These are phyloP conservation scores for Aspergillus sp. DNA, from an alignment of 2,329 filamentous ascomycete species.

Conservation along the genomic window DNA sequence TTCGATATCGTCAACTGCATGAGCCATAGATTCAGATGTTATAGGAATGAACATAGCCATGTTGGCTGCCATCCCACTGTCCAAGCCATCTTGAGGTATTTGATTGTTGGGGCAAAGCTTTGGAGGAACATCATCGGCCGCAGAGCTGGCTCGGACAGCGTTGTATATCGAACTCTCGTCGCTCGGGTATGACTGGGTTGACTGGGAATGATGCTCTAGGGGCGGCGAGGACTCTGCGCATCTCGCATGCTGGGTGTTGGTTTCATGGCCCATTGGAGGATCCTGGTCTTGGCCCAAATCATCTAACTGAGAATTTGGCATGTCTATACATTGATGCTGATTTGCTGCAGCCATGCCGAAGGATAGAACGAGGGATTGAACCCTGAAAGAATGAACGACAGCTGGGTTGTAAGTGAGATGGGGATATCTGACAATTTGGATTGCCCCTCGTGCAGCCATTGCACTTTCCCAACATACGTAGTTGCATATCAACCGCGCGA, in stretches of 20 bases:
- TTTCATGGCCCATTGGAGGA: not conserved
- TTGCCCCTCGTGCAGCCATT: not conserved
- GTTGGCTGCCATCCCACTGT: conserved; percentile 20
- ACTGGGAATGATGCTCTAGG: not conserved
- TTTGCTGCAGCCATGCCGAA: too few species aligned
- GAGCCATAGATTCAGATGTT: conserved; percentile 2
- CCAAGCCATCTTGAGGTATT: conserved; percentile 10
- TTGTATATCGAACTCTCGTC: conserved; percentile 35
- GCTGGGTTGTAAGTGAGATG: too few species aligned
- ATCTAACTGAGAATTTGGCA: too few species aligned
- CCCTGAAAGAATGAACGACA: too few species aligned
- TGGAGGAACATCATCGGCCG: conserved; percentile 13
- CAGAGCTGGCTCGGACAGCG: conserved; percentile 27
- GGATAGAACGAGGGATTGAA: too few species aligned
- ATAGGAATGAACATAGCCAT: conserved; percentile 24
- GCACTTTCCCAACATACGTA: not conserved
- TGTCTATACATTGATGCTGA: too few species aligned
- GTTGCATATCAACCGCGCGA: not conserved
- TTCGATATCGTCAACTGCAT: not conserved
- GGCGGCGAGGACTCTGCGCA: not conserved
- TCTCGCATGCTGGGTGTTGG: not conserved
- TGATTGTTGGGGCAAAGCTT: conserved; percentile 4
- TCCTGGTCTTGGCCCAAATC: too few species aligned
- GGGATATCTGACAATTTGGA: too few species aligned
- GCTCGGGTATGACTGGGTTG: conserved; percentile 18